Conservation (phyloP, 768 basidiomycete species). For the Austroboletus eburneus region DNA sequence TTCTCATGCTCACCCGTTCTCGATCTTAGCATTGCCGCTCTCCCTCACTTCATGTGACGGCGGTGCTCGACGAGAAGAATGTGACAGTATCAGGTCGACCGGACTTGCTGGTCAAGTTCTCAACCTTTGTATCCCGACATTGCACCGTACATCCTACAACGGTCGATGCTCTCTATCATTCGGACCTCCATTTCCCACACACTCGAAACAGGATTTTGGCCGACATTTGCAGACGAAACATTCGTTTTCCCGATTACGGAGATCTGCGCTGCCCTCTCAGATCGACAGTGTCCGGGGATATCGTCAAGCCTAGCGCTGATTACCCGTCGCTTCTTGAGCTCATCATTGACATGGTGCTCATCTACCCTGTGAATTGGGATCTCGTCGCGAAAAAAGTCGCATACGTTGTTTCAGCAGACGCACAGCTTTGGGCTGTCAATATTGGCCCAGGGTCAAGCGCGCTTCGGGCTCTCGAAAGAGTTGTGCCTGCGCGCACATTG, state of each 20-base stretch:
- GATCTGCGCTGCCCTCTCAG: slow-evolving; percentile 48
- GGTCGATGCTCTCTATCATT: slow-evolving; percentile 54
- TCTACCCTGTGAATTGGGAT: slow-evolving; percentile 53
- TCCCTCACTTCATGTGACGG: slow-evolving; percentile 43
- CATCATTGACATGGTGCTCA: slow-evolving; percentile 40
- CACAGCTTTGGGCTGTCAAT: slow-evolving; percentile 39
- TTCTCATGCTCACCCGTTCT: background rate
- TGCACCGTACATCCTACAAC: slow-evolving; percentile 41
- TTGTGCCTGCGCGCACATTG: slow-evolving; percentile 22
- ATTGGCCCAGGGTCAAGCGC: slow-evolving; percentile 46
- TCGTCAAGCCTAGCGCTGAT: slow-evolving; percentile 21
- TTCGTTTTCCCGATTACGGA: slow-evolving; percentile 46
- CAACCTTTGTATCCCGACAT: slow-evolving; percentile 31
- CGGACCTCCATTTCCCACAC: slow-evolving; percentile 13
- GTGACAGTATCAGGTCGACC: slow-evolving; percentile 60
- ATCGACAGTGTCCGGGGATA: slow-evolving; percentile 42
- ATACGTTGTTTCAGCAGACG: slow-evolving; percentile 8
- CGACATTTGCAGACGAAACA: slow-evolving; percentile 42
- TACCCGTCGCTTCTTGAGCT: slow-evolving; percentile 34
- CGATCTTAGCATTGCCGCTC: slow-evolving; percentile 10
- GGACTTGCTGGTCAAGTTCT: slow-evolving; percentile 43
- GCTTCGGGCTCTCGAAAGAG: slow-evolving; percentile 36
- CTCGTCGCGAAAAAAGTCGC: slow-evolving; percentile 33
- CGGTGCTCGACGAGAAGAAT: slow-evolving; percentile 43
- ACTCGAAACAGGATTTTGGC: slow-evolving; percentile 39